These are phyloP conservation scores for Fusarium oligoseptatum DNA, from an alignment of 2,329 filamentous ascomycete genomes.

Conservation along the genomic window DNA sequence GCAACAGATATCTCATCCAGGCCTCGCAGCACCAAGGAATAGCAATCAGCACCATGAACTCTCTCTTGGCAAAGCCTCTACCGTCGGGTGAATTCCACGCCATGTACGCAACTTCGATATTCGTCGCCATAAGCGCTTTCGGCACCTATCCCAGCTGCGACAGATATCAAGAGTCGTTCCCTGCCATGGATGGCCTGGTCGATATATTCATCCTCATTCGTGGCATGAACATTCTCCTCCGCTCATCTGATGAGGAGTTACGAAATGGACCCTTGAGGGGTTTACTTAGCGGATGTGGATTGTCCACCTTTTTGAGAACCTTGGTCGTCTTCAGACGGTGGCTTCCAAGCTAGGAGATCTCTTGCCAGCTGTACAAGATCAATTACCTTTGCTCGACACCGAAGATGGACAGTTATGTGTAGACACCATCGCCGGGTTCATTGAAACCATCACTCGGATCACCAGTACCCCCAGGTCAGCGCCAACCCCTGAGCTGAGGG, in stretches of 20 bases:
- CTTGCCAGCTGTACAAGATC: neutral
- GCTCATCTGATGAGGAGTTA: conserved; percentile 1
- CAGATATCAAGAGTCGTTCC: conserved; percentile 2
- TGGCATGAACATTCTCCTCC: conserved; percentile 12
- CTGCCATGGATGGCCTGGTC: conserved; percentile 6
- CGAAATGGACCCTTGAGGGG: conserved; percentile 10
- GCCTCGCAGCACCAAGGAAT: conserved; percentile 26
- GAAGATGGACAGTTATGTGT: neutral
- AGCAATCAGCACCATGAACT: conserved; percentile 19
- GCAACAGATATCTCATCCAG: conserved; percentile 17
- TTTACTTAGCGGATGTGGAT: neutral
- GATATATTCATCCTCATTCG: conserved; percentile 24
- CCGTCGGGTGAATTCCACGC: conserved; percentile 9
- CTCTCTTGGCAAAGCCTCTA: neutral
- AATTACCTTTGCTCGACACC: neutral
- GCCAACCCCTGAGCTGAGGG: conserved; percentile 10
- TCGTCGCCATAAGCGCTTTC: conserved; percentile 24
- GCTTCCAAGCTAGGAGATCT: neutral
- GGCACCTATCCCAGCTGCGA: conserved; percentile 21
- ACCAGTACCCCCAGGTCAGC: neutral
- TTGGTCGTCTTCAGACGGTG: neutral
- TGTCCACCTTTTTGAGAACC: neutral
- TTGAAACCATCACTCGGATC: neutral
- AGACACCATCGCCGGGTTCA: neutral
- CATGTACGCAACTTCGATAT: conserved; percentile 28